Conservation (phyloP, 1,284 basidiomycete genomes). For the Lentinula novae-zelandiae region DNA sequence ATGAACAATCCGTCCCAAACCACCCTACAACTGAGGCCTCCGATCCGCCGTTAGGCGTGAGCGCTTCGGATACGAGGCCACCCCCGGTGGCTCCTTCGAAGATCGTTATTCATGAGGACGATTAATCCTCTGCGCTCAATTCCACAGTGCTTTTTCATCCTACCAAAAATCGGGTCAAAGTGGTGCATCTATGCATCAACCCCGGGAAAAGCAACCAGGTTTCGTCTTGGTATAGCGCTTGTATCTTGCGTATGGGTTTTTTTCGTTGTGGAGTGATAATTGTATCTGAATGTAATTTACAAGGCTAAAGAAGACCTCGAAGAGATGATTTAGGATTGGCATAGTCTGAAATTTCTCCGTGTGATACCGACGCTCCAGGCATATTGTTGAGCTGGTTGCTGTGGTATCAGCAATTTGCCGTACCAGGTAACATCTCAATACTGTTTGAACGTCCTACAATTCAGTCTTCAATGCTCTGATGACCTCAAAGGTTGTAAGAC, state of each 20-base stretch:
- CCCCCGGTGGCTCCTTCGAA: constrained; percentile 33
- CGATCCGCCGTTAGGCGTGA: constrained; percentile 7
- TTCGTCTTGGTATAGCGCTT: not conserved
- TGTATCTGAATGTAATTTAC: not conserved
- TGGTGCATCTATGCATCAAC: not conserved
- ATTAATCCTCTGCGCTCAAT: not conserved
- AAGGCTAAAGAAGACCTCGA: not conserved
- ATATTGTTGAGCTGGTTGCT: not conserved
- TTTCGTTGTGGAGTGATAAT: not conserved
- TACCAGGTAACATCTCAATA: not conserved
- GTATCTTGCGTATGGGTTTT: not conserved
- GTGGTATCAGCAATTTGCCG: not conserved
- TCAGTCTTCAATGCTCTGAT: not conserved
- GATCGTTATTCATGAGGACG: constrained; percentile 51
- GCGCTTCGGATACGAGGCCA: constrained; percentile 17
- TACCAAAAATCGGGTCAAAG: not conserved
- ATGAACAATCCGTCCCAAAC: not conserved
- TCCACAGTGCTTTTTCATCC: not conserved
- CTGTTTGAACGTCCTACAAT: not conserved
- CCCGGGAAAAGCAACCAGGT: not conserved
- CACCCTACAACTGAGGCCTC: not conserved
- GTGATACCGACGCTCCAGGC: not conserved
- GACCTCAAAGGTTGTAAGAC: not conserved
- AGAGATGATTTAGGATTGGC: too few species aligned
- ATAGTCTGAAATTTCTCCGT: not conserved